Base-by-base conservation (phyloP, 208 protist species). In the Wallacemonas rigidus region DNA sequence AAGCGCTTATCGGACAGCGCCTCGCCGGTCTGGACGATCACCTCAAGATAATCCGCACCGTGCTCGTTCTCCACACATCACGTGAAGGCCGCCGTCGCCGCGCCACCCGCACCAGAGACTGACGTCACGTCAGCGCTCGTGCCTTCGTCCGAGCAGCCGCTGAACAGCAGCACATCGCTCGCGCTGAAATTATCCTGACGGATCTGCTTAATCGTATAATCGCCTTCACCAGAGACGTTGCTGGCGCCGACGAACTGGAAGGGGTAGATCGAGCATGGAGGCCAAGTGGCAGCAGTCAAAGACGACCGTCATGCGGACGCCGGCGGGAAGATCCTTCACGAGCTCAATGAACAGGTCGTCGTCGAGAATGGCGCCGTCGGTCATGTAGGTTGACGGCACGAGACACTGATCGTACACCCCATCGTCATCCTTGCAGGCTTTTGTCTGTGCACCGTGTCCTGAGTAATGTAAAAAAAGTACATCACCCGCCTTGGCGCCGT, bases 221-320 rank as follows among this genome's bases (percentile, higher is more conserved):
- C 26, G 1, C 60, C 60, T 9, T 45, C 43, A 3, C 26, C 60
- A n/a, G 60, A 53, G 5, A 71, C 48, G 40, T 63, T 71, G 6
- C 69, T 73, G 17, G 62, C 67, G 9, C 79, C 90, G 14, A 93
- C 81, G 79, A 95, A 97, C 54, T 77, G 85, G 76, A 94, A 97
- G 12, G 12, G 93, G 93, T 38, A 97, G 84, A 71, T 97, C 94
- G n/a, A 97, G 82, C 77, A 96, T 83, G 3, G 90, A 89, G 54
- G 91, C 94, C 3, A 88, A 95, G 80, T 98, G 96, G 69, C 96
- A 98, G 78, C 94, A 98, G 76, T 98, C 96, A 76, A 98, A 98
- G 57, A 98, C 86, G 45, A 85, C 86, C 12, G 94, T 98, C 88
- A 98, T 86, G 64, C 90, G 86, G 56, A 89, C 85, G 6, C 91